Base-by-base conservation (phyloP, 768 basidiomycete genomes). In the Lactarius evosmus region DNA sequence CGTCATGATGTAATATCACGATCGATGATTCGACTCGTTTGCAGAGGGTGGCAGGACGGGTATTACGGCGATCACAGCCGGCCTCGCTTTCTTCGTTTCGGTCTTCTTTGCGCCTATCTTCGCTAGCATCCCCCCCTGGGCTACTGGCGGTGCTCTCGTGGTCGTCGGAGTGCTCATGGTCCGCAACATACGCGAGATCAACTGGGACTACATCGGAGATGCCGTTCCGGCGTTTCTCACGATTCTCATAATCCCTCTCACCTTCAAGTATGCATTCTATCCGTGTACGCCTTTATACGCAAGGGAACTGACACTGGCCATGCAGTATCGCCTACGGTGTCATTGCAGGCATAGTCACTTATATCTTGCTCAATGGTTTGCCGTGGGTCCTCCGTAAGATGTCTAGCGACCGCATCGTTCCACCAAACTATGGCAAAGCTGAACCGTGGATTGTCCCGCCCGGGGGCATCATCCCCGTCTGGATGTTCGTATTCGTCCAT, bases 21-120 rank as follows among this genome's bases (percentile, higher is more conserved):
- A 22, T 50, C 38, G 70, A 25, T 22, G 6, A 9, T 63, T 64
- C 55, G 30, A 63, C 67, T 22, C 58, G 59, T 57, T 60, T 50
- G 63, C 71, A 80, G 92, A 95, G 83, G 93, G 93, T 38, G 93
- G 93, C 40, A 90, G 88, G 78, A 95, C 93, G 0, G 93, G 93
- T 30, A 75, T 95, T 56, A 88, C 92, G 0, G 92, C 88, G 4
- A 81, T 93, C 60, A 79, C 81, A 14, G 85, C 83, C 3, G 88
- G 88, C 7, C 70, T 91, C 50, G 82, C 84, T 68, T 94, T 95
- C 82, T 89, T 93, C 72, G 74, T 95, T 54, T 89, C 84, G 3
- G 79, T 94, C 60, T 94, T 95, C 80, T 95, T 95, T 71, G 83
- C 92, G 16, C 92, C 92, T 7, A 88, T 95, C 69, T 93, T 95